Evolutionary conservation across 2,329 filamentous ascomycete species (phyloP).

Genomic region (Apiospora rasikravindrae): DNA sequence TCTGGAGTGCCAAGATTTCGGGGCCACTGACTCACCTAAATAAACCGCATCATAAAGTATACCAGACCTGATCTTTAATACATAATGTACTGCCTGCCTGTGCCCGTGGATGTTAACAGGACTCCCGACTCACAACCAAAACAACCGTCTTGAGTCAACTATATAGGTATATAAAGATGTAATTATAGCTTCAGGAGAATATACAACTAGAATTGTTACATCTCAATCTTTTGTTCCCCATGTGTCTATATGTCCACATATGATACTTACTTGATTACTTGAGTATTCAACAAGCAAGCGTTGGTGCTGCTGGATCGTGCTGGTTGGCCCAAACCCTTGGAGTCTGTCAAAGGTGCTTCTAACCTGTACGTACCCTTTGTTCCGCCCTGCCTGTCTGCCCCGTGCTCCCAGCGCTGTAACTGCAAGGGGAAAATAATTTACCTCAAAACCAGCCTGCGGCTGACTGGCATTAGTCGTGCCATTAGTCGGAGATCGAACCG

Average conservation of each 20-base stretch:
- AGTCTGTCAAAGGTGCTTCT: background rate
- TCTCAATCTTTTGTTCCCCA: no score
- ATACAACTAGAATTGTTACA: no score
- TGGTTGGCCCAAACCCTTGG: background rate
- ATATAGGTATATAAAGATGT: no score
- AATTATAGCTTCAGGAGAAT: no score
- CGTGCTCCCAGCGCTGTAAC: slow-evolving; percentile 2
- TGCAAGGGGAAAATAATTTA: slow-evolving; percentile 12
- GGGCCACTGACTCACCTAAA: background rate
- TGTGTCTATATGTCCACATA: background rate
- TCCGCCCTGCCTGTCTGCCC: background rate
- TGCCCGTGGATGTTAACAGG: no score
- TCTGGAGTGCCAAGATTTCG: slow-evolving; percentile 4
- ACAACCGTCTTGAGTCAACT: no score
- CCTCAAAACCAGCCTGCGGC: slow-evolving; percentile 5
- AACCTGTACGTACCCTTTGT: background rate
- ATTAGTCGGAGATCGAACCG: slow-evolving; percentile 5
- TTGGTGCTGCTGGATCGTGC: background rate
- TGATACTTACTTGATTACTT: no score
- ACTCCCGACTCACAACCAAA: no score
- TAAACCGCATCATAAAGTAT: background rate
- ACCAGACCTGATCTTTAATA: no score
- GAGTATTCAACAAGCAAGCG: background rate
- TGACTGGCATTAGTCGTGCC: slow-evolving; percentile 3
- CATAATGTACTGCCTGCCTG: no score